A percentile compares a stretch with the other conserved stretches of the same genome.
Conservation (phyloP, 169 alveolate species). For the Pseudocohnilembus persalinus region DNA sequence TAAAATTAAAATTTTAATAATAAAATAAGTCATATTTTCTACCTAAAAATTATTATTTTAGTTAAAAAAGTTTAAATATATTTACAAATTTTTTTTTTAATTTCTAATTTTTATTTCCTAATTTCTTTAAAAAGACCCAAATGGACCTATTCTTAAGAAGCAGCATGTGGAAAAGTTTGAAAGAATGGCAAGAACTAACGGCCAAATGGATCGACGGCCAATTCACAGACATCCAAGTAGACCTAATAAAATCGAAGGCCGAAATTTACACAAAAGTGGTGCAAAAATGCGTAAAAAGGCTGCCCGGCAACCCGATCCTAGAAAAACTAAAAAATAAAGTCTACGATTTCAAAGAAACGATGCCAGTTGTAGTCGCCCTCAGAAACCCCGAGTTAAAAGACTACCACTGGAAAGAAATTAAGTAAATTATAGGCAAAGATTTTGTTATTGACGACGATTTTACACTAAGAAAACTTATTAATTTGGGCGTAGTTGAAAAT, state of each 20-base stretch:
- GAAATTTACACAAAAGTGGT: conserved; percentile 64
- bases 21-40: too few species aligned
- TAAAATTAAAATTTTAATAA: conserved; percentile 21
- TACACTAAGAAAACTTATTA: conserved; percentile 70
- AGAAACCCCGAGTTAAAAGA: conserved; percentile 73
- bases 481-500: conserved; percentile 60
- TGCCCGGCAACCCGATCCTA: conserved; percentile 56
- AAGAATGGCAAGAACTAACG: conserved; percentile 73
- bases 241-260: conserved; percentile 66
- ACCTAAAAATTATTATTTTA: too few species aligned
- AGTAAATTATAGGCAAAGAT: conserved; percentile 65
- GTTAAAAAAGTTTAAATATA: too few species aligned
- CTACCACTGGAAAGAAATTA: conserved; percentile 77
- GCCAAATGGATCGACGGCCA: conserved; percentile 69
- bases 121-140: conserved; percentile 3
- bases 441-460: conserved; percentile 69
- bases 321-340: conserved; percentile 58
- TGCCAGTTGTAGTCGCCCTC: conserved; percentile 79
- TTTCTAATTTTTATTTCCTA: conserved; percentile 18
- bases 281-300: conserved; percentile 53
- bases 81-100: conserved; percentile 25
- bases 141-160: conserved; percentile 53
- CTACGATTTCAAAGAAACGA: conserved; percentile 68
- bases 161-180: conserved; percentile 75
- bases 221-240: conserved; percentile 69